Evolutionary conservation across 2,329 filamentous ascomycete genomes (phyloP).

Genomic region (Penicillium capsulatum): DNA sequence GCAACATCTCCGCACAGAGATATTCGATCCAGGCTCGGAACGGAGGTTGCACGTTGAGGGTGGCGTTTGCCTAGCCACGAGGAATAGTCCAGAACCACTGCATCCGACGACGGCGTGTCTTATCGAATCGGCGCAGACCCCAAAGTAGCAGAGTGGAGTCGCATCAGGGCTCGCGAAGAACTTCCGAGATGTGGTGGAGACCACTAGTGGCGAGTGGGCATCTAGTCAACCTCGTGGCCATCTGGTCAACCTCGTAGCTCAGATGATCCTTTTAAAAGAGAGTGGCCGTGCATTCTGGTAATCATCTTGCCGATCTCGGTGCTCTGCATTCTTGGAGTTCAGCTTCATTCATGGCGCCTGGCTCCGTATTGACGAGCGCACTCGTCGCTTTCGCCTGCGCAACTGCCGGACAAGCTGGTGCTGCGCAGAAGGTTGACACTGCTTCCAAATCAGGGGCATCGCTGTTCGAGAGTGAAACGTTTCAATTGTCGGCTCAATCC

Average conservation of each 20-base stretch:
- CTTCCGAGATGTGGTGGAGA: not conserved
- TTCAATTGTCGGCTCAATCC: slow-evolving; percentile 25
- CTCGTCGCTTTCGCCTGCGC: slow-evolving; percentile 16
- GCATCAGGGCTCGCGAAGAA: not conserved
- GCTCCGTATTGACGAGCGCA: slow-evolving; percentile 5
- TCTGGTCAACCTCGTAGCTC: slow-evolving; percentile 5
- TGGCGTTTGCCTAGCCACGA: no score
- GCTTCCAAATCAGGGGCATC: slow-evolving; percentile 17
- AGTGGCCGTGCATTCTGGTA: not conserved
- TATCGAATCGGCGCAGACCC: not conserved
- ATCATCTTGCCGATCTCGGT: slow-evolving; percentile 4
- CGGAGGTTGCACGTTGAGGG: no score
- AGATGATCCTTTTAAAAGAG: slow-evolving; percentile 5
- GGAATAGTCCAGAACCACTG: no score
- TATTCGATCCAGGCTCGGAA: no score
- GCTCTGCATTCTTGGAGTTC: not conserved
- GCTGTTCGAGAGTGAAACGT: slow-evolving; percentile 23
- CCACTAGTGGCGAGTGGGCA: not conserved
- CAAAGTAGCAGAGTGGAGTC: not conserved
- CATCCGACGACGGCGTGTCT: no score
- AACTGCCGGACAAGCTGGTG: slow-evolving; percentile 11
- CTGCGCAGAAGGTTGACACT: slow-evolving; percentile 9
- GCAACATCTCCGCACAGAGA: no score
- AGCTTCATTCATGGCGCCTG: slow-evolving; percentile 7
- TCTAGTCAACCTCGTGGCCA: slow-evolving; percentile 1